Conservation (phyloP, 805 yeast genomes). For the Lipomyces starkeyi region DNA sequence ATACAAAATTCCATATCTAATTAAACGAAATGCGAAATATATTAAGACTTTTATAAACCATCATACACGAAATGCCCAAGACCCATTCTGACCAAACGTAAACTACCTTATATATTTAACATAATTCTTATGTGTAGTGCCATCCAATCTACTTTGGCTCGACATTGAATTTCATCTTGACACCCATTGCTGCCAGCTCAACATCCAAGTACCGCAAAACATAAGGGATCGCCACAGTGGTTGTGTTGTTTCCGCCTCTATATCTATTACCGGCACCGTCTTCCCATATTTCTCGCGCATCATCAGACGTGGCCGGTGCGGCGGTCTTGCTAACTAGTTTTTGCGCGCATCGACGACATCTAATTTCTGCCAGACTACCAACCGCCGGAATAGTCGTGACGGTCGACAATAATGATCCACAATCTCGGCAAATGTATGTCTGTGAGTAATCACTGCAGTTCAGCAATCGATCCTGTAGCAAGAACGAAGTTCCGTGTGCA, state of each 20-base stretch:
- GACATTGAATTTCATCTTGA: constrained; percentile 86
- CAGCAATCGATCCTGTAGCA: constrained; percentile 90
- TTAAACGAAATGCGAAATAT: background rate
- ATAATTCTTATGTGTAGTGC: background rate
- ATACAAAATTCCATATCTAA: too few relatives aligned
- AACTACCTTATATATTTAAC: background rate
- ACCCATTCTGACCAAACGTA: background rate
- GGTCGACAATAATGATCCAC: constrained; percentile 91
- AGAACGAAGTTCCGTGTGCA: constrained; percentile 96
- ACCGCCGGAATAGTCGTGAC: constrained; percentile 90
- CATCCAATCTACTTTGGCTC: constrained; percentile 51
- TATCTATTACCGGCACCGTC: constrained; percentile 94
- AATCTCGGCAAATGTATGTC: constrained; percentile 83
- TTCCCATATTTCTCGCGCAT: constrained; percentile 86
- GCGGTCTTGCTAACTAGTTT: constrained; percentile 58
- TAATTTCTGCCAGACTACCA: constrained; percentile 72
- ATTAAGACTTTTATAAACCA: background rate
- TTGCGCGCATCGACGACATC: constrained; percentile 91
- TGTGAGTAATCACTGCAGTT: constrained; percentile 97
- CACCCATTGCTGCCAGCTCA: constrained; percentile 97
- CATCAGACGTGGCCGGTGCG: constrained; percentile 55
- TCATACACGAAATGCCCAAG: background rate
- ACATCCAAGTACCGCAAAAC: constrained; percentile 94
- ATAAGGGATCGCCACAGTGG: constrained; percentile 95
- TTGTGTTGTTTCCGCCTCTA: constrained; percentile 91